Conservation (phyloP, 345 rosid genomes). For the Melastoma malabathricum region DNA sequence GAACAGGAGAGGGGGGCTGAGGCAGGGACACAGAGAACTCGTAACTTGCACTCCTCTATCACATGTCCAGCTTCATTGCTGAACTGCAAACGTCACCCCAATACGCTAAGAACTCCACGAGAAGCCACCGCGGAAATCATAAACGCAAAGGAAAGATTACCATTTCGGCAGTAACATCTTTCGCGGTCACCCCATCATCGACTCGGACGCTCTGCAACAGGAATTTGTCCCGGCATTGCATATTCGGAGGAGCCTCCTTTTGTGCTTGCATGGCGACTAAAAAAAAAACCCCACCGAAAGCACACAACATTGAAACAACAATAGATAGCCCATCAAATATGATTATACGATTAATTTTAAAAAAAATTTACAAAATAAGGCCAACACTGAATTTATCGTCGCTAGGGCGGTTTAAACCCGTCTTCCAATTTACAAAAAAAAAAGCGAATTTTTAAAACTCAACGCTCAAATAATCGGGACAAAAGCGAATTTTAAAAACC, state of each 20-base stretch:
- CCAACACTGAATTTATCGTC: no score
- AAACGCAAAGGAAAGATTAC: slow-evolving; percentile 15
- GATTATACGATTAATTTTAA: no score
- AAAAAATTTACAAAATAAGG: no score
- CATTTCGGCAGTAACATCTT: slow-evolving; percentile 48
- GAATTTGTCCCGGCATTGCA: slow-evolving; percentile 89
- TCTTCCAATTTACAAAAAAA: no score
- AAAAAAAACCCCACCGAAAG: slow-evolving; percentile 6
- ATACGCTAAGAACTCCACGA: slow-evolving; percentile 3
- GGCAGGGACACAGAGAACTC: slow-evolving; percentile 68
- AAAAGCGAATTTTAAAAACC: no score
- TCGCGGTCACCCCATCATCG: slow-evolving; percentile 43
- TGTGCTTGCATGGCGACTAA: slow-evolving; percentile 90
- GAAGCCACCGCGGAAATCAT: not conserved
- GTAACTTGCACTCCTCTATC: slow-evolving; percentile 63
- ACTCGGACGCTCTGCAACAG: slow-evolving; percentile 63
- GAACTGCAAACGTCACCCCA: slow-evolving; percentile 34
- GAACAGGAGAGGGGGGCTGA: slow-evolving; percentile 82
- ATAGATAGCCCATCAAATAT: no score
- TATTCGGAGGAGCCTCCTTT: slow-evolving; percentile 64
- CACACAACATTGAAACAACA: no score
- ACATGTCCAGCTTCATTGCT: slow-evolving; percentile 39
- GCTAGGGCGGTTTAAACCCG: no score
- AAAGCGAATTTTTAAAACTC: no score
- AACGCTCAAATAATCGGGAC: no score